Evolutionary conservation across 768 basidiomycete genomes (phyloP).

Genomic region (Boletus patriciae): DNA sequence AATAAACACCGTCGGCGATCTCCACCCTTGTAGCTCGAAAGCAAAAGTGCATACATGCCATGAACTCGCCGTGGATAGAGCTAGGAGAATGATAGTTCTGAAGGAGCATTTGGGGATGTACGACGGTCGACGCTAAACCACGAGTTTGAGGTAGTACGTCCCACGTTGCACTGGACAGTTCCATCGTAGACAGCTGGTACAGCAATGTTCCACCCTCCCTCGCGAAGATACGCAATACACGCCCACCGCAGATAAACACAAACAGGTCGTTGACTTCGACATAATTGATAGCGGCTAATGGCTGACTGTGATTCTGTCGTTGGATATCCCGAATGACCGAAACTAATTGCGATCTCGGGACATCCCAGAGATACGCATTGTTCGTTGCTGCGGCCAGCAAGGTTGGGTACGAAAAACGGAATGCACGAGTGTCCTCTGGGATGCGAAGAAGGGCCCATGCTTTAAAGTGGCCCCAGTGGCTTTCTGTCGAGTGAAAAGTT

Average conservation of each 20-base stretch:
- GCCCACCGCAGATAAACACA: constrained; percentile 57
- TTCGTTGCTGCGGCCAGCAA: constrained; percentile 49
- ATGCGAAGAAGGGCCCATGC: constrained; percentile 59
- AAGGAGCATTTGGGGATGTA: constrained; percentile 26
- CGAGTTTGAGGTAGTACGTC: constrained; percentile 26
- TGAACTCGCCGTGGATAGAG: constrained; percentile 18
- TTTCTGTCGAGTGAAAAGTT: constrained; percentile 9
- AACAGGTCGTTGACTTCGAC: constrained; percentile 63
- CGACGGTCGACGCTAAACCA: constrained; percentile 7
- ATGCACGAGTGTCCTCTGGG: constrained; percentile 50
- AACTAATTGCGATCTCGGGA: constrained; percentile 48
- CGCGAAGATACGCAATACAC: constrained; percentile 53
- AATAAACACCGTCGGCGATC: constrained; percentile 1
- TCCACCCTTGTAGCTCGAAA: neutral
- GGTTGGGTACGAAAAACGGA: constrained; percentile 66
- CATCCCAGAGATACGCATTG: constrained; percentile 61
- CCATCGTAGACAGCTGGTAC: constrained; percentile 42
- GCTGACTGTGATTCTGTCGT: constrained; percentile 3
- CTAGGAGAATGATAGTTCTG: constrained; percentile 2
- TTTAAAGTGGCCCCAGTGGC: constrained; percentile 51
- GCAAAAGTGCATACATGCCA: constrained; percentile 25
- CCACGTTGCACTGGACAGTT: constrained; percentile 37
- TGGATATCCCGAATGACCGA: constrained; percentile 38
- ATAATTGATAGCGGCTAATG: constrained; percentile 50
- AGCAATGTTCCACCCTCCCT: constrained; percentile 46